Evolutionary conservation across 2,329 filamentous ascomycete species (phyloP).

Genomic region (Hymenoscyphus occultus): DNA sequence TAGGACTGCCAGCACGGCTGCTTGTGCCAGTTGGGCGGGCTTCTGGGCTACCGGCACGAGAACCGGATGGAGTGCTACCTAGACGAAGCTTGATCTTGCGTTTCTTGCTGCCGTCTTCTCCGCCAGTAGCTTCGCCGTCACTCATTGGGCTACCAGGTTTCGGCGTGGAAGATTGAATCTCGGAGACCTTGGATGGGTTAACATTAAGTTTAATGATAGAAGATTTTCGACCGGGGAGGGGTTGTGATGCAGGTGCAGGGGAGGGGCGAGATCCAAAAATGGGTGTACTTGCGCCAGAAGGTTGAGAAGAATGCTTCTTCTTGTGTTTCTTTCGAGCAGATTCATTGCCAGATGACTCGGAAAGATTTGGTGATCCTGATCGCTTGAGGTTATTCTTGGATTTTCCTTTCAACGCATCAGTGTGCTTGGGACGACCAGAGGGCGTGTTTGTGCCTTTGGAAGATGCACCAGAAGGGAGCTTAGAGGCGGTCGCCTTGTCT

Average conservation of each 20-base stretch:
- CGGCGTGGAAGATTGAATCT: conserved; percentile 28
- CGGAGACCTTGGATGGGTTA: conserved; percentile 33
- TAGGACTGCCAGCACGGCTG: conserved; percentile 36
- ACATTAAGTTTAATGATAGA: conserved; percentile 33
- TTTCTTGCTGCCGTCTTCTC: conserved; percentile 59
- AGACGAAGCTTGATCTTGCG: conserved; percentile 55
- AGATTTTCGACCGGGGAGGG: conserved; percentile 31
- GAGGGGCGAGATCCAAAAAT: conserved; percentile 41
- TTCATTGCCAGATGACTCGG: conserved; percentile 86
- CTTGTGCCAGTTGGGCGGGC: conserved; percentile 22
- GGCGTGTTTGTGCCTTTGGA: conserved; percentile 71
- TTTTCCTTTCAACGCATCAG: conserved; percentile 48
- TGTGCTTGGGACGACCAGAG: conserved; percentile 53
- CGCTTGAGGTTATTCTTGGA: conserved; percentile 67
- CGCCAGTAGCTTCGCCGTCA: conserved; percentile 69
- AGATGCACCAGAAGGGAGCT: conserved; percentile 48
- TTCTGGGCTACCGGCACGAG: conserved; percentile 59
- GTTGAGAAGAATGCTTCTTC: conserved; percentile 58
- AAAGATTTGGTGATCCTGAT: conserved; percentile 79
- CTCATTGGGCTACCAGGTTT: conserved; percentile 55
- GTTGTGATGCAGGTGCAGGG: conserved; percentile 28
- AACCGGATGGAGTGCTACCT: conserved; percentile 50
- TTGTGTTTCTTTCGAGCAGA: conserved; percentile 77
- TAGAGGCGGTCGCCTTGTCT: conserved; percentile 27
- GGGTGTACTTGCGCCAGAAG: conserved; percentile 56